These are phyloP conservation scores for Begonia fuchsioides DNA, from an alignment of 306 rosid genomes.

Conservation along the genomic window DNA sequence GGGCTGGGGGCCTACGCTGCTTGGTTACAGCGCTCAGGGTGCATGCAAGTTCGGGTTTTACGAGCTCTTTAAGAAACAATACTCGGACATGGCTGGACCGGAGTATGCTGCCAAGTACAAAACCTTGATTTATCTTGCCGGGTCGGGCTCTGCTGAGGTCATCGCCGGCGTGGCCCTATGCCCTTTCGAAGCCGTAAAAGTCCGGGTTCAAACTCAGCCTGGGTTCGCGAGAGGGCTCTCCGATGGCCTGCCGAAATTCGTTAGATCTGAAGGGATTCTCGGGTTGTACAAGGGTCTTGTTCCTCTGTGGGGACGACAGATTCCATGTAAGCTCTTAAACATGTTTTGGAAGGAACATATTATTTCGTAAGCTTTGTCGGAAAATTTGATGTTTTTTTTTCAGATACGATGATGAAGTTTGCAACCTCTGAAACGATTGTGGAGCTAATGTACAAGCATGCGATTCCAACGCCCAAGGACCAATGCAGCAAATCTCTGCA, in stretches of 20 bases:
- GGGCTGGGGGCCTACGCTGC: conserved; percentile 94
- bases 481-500: conserved; percentile 75
- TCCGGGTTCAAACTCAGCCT: conserved; percentile 94
- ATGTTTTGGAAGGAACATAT: no score
- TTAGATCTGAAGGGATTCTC: conserved; percentile 67
- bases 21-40: conserved; percentile 99
- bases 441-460: conserved; percentile 62
- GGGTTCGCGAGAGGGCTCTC: conserved; percentile 86
- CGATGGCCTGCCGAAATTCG: conserved; percentile 83
- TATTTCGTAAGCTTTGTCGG: no score
- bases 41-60: conserved; percentile 96
- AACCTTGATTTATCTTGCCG: conserved; percentile 95
- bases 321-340: conserved; percentile 54
- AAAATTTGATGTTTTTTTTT: conserved; percentile 4
- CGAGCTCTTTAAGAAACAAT: conserved; percentile 87
- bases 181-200: conserved; percentile 96
- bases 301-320: conserved; percentile 99
- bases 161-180: conserved; percentile 89
- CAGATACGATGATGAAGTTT: conserved; percentile 98
- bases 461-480: conserved; percentile 66
- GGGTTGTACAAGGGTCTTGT: conserved; percentile 95
- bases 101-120: conserved; percentile 88
- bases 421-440: conserved; percentile 93
- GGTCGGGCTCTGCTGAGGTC: conserved; percentile 93
- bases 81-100: conserved; percentile 91